phyloP scores from a whole-genome alignment of 1,139 yeast species.

The Saccharomyces uvarum region DNA sequence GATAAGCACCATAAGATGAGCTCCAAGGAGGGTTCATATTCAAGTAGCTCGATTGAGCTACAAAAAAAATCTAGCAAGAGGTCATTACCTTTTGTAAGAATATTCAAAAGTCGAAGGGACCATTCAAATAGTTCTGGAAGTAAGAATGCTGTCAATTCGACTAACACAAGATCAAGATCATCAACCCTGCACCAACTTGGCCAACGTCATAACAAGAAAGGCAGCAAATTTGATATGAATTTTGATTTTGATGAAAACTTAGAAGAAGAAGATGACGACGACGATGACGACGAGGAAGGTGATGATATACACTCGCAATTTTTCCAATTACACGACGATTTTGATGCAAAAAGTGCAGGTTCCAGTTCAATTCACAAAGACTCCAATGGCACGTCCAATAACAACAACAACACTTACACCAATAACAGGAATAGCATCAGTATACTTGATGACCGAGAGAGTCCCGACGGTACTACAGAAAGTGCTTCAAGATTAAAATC shows the following conservation, averaged over 20 bases:
- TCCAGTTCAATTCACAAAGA: constrained; percentile 3
- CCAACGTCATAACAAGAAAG: constrained; percentile 5
- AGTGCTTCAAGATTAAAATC: constrained; percentile 14
- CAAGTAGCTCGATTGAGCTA: neutral
- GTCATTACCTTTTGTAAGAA: constrained; percentile 16
- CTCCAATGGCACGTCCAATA: constrained; percentile 1
- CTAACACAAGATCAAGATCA: neutral
- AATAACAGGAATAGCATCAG: constrained; percentile 4
- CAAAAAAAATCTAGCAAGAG: constrained; percentile 9
- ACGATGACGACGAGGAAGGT: constrained; percentile 30
- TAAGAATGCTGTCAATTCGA: constrained; percentile 1
- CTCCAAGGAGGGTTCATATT: constrained; percentile 9
- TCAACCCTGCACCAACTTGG: neutral
- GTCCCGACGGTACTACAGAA: constrained; percentile 5
- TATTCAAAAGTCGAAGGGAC: constrained; percentile 17
- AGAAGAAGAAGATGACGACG: constrained; percentile 30
- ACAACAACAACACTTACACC: constrained; percentile 1
- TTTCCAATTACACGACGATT: constrained; percentile 15
- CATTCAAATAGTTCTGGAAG: constrained; percentile 3
- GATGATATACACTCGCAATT: constrained; percentile 20
- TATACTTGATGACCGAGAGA: neutral
- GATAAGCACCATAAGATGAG: neutral
- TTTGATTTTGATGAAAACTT: constrained; percentile 28
- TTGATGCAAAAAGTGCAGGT: constrained; percentile 7
- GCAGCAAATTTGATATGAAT: constrained; percentile 22